Evolutionary conservation across 2,329 filamentous ascomycete species (phyloP).

Genomic region (Neonectria hederae): DNA sequence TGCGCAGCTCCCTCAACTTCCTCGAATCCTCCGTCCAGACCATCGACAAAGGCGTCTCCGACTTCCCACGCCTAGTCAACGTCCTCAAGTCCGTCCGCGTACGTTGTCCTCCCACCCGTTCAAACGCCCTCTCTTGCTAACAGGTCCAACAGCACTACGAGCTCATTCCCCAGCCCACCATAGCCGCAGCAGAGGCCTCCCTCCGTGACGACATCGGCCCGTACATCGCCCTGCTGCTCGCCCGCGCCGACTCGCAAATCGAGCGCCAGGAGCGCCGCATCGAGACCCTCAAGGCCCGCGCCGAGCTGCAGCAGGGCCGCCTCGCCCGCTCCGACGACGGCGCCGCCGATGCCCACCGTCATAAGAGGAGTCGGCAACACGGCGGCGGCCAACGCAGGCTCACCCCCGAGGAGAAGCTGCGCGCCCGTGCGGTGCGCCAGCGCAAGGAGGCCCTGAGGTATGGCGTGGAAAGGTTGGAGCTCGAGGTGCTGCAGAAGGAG

Average conservation of each 20-base stretch:
- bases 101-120: no score
- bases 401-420: slow-evolving; percentile 61
- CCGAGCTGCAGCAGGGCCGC: slow-evolving; percentile 82
- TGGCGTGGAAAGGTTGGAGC: slow-evolving; percentile 83
- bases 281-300: slow-evolving; percentile 82
- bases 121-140: no score
- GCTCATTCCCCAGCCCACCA: slow-evolving; percentile 84
- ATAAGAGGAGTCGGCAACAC: slow-evolving; percentile 33
- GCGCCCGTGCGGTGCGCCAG: slow-evolving; percentile 72
- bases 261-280: slow-evolving; percentile 85
- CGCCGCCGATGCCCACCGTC: slow-evolving; percentile 20
- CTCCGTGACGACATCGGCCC: slow-evolving; percentile 91
- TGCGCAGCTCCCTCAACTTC: slow-evolving; percentile 68
- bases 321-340: slow-evolving; percentile 48
- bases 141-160: slow-evolving; percentile 78
- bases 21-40: slow-evolving; percentile 69
- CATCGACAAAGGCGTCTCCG: slow-evolving; percentile 64
- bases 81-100: slow-evolving; percentile 69
- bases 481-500: slow-evolving; percentile 84
- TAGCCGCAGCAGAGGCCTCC: slow-evolving; percentile 83
- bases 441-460: slow-evolving; percentile 88
- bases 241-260: slow-evolving; percentile 83
- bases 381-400: slow-evolving; percentile 51
- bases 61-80: slow-evolving; percentile 64
- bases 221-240: slow-evolving; percentile 80